phyloP scores from a whole-genome alignment of 164 flowering plant genomes.

The grape (Vitis vinifera) region ASM3070453v1 NC_081818.1:28684001-28684500 shows the following conservation, averaged over 20 bases:
- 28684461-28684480: too few species aligned
- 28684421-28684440: too few species aligned
- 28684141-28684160: slow-evolving; percentile 20
- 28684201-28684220: slow-evolving; percentile 5
- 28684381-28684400: too few species aligned
- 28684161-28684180: slow-evolving; percentile 20
- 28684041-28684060: slow-evolving; percentile 10
- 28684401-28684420: too few species aligned
- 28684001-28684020: slow-evolving; percentile 4
- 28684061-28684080: slow-evolving; percentile 14
- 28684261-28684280: slow-evolving; percentile 25
- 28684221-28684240: slow-evolving; percentile 11
- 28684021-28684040: slow-evolving; percentile 1
- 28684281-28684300: slow-evolving; percentile 42
- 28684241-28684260: slow-evolving; percentile 13
- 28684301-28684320: slow-evolving; percentile 8
- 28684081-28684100: slow-evolving; percentile 14
- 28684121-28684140: slow-evolving; percentile 46
- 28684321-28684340: not conserved
- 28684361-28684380: too few species aligned
- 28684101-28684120: slow-evolving; percentile 38
- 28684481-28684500: too few species aligned
- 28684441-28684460: too few species aligned
- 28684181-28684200: slow-evolving; percentile 11
- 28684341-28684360: too few species aligned